These are phyloP conservation scores for Achaetomium macrosporum DNA, from an alignment of 2,329 filamentous ascomycete species.

Conservation along the genomic window DNA sequence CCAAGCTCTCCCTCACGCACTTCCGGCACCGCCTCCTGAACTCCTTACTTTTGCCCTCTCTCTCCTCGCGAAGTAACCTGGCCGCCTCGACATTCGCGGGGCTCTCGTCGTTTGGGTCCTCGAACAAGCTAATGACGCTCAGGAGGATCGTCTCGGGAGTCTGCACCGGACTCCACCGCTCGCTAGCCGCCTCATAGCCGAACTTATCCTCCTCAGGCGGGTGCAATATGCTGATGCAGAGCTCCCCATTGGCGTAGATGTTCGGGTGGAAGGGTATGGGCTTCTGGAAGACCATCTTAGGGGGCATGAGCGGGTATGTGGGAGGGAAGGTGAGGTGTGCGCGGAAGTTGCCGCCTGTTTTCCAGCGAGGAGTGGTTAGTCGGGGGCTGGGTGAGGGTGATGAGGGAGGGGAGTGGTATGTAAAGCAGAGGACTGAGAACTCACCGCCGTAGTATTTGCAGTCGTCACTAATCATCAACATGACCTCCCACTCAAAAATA, in stretches of 20 bases:
- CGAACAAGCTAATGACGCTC: slow-evolving; percentile 86
- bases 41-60: slow-evolving; percentile 53
- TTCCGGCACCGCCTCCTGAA: slow-evolving; percentile 74
- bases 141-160: slow-evolving; percentile 91
- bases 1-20: slow-evolving; percentile 75
- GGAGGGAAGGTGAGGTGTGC: slow-evolving; percentile 76
- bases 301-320: slow-evolving; percentile 82
- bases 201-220: slow-evolving; percentile 90
- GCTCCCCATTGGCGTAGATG: slow-evolving; percentile 78
- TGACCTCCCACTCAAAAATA: slow-evolving; percentile 97
- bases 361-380: neutral
- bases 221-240: slow-evolving; percentile 97
- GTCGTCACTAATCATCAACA: slow-evolving; percentile 96
- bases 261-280: slow-evolving; percentile 91
- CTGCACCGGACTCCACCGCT: slow-evolving; percentile 94
- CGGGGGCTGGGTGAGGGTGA: neutral
- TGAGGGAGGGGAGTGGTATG: neutral
- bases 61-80: slow-evolving; percentile 76
- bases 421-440: slow-evolving; percentile 24
- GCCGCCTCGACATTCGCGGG: slow-evolving; percentile 95
- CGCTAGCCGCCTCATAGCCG: slow-evolving; percentile 83
- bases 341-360: slow-evolving; percentile 81
- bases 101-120: slow-evolving; percentile 89
- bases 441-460: slow-evolving; percentile 88
- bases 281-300: slow-evolving; percentile 77